Evolutionary conservation across 2,329 filamentous ascomycete species (phyloP), one percentile per base, ranked within the genome.

Genomic region (Fusarium incarnatum): DNA sequence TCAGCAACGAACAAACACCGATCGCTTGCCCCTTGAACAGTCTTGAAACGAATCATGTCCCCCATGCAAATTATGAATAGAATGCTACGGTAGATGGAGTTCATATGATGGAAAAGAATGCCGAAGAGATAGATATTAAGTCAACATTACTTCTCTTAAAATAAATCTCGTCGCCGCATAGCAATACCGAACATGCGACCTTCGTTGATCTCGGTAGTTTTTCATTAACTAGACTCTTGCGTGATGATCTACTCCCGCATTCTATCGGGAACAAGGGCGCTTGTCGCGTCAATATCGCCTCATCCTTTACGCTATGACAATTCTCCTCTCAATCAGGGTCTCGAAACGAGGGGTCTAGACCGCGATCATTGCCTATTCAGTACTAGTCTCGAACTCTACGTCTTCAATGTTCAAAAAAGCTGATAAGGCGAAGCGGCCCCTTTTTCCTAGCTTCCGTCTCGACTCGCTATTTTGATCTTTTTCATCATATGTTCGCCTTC

Each of bases 141-240:
- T 32, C 6, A 7, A 32, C 30, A 32, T 8, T 16, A 32, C 30
- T 32, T 32, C 30, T 32, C 3, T 3, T 6, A 8, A 4, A 16
- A 32, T 32, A 32, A 8, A 32, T 16, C 1, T 16, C 7, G 7
- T 32, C 7, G 30, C 7, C 8, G 7, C 30, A 32, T 5, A 32
- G 15, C 30, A 6, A 2, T 32, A 32, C 15, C 2, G 1, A 32
- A 5, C 30, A 32, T 32, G 16, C 1, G 3, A 32, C 0, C 1
- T 32, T 32, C 30, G 30, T 34, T 3, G 32, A 34, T 34, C 2
- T 16, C 15, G 15, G 15, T 1, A 34, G 2, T 3, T 1, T 16
- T 37, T 37, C 0, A 37, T 11, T n/a, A 1, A 37, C 34, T n/a
- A 37, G 34, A 37, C 3, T 37, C 9, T n/a, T 37, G 16, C 34